Percentiles rank a stretch among this genome's conserved stretches.
Conservation (phyloP, 2,329 filamentous ascomycete species). For the Talaromyces sp. region DNA sequence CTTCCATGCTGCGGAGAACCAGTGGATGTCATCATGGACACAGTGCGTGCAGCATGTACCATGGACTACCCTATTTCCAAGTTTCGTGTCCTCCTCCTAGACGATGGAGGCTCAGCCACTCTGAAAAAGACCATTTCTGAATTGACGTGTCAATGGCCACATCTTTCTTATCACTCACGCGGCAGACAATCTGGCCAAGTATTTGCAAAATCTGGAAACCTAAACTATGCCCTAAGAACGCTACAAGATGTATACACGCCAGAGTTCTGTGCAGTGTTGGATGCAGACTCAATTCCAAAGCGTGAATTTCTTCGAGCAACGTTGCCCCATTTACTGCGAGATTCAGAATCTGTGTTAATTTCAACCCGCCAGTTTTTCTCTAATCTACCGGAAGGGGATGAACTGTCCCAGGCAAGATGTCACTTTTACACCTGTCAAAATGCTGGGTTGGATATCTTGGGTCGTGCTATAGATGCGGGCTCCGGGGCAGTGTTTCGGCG, state of each 20-base stretch:
- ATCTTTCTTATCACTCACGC: slow-evolving; percentile 58
- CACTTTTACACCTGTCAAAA: slow-evolving; percentile 40
- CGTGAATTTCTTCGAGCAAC: slow-evolving; percentile 40
- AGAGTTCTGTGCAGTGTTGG: slow-evolving; percentile 37
- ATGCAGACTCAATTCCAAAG: slow-evolving; percentile 42
- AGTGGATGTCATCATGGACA: slow-evolving; percentile 60
- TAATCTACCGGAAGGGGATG: slow-evolving; percentile 36
- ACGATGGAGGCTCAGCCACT: slow-evolving; percentile 55
- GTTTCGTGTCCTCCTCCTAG: slow-evolving; percentile 59
- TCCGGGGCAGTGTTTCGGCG: slow-evolving; percentile 40
- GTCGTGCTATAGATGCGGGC: slow-evolving; percentile 35
- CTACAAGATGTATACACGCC: slow-evolving; percentile 27
- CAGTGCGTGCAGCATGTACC: slow-evolving; percentile 57
- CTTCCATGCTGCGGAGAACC: slow-evolving; percentile 63
- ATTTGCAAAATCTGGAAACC: slow-evolving; percentile 42
- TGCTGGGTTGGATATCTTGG: slow-evolving; percentile 31
- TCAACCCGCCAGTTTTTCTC: slow-evolving; percentile 39
- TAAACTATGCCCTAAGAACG: slow-evolving; percentile 37
- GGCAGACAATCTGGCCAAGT: slow-evolving; percentile 41
- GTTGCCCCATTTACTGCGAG: slow-evolving; percentile 37
- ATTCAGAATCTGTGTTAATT: slow-evolving; percentile 33
- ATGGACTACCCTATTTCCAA: slow-evolving; percentile 58
- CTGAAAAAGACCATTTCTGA: slow-evolving; percentile 45
- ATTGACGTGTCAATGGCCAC: slow-evolving; percentile 47
- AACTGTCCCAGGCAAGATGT: slow-evolving; percentile 33